Conservation (phyloP, 306 rosid genomes). For the Vicia sativa region DNA sequence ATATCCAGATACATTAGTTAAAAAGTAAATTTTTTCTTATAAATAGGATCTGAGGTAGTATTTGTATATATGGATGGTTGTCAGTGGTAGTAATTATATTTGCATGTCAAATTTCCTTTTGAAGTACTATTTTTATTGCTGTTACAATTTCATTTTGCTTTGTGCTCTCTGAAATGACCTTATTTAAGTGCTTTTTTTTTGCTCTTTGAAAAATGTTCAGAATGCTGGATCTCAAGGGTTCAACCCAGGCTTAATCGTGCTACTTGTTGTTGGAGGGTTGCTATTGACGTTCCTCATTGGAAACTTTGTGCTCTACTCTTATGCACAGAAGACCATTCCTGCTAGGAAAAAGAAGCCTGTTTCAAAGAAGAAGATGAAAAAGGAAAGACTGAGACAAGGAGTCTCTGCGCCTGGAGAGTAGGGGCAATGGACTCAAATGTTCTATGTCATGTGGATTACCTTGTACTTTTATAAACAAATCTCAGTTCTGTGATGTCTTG, state of each 20-base stretch:
- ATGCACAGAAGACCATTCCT: constrained; percentile 88
- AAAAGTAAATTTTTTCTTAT: no score
- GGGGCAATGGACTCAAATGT: constrained; percentile 28
- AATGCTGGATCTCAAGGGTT: constrained; percentile 65
- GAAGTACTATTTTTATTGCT: background rate
- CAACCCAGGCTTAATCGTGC: constrained; percentile 86
- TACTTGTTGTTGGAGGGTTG: constrained; percentile 74
- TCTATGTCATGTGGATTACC: constrained; percentile 32
- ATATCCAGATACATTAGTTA: no score
- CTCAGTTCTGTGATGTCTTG: constrained; percentile 38
- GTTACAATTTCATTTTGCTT: constrained; percentile 1
- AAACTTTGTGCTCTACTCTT: constrained; percentile 69
- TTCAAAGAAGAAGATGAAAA: constrained; percentile 97
- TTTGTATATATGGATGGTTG: constrained; percentile 8
- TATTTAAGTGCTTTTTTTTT: constrained; percentile 5
- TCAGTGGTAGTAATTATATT: constrained; percentile 11
- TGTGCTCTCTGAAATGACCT: constrained; percentile 23
- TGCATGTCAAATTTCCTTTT: no score
- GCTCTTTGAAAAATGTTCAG: constrained; percentile 33
- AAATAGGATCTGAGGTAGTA: no score
- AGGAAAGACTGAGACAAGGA: constrained; percentile 94
- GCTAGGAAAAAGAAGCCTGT: constrained; percentile 86
- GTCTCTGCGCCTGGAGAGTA: constrained; percentile 98
- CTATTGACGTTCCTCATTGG: constrained; percentile 73
- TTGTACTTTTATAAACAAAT: constrained; percentile 35